Evolutionary conservation across 805 yeast genomes (phyloP), one percentile per base, ranked within the genome.

Genomic region (Nakazawaea holstii): DNA sequence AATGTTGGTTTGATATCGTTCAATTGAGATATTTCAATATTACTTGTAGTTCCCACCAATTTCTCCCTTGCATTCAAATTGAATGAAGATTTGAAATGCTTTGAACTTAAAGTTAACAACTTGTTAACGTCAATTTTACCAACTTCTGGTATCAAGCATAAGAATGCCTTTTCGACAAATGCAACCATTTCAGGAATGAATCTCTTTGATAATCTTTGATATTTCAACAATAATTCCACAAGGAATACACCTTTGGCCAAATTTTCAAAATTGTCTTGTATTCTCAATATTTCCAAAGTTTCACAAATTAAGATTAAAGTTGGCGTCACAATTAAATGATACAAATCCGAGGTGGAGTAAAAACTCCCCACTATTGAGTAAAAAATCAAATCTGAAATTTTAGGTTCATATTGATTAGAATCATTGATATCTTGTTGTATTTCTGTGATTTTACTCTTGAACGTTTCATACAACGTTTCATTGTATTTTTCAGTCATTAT

Each of bases 321-420:
- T 3, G 97, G 96, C 0, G 97, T 91, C 4, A 83, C 91, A 9
- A 94, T 85, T 50, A 90, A 72, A 70, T 94, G 99, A 66, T 87
- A 92, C 60, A 89, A 91, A 70, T 94, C 99, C 0, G 99, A 94
- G 0, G 97, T 89, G 0, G 99, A 91, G 60, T 86, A 94, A 4
- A 90, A 61, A 46, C 75, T 70, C 6, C 97, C 97, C 49, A 91
- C 72, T 5, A 89, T 56, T 0, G 81, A 72, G 58, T 84, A 87
- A 50, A 85, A 77, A 6, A 87, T 65, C 49, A 89, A 65, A 59
- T 90, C 96, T 1, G 77, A 67, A 13, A 66, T 55, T 38, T 61
- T 65, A 29, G 76, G 72, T n/a, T 41, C 43, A 50, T 69, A 72
- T 30, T 59, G 55, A 4, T 15, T 28, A 8, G 57, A 56, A 0